Base-by-base conservation (phyloP, 2,329 filamentous ascomycete species). In the Cryphonectria radicalis region DNA sequence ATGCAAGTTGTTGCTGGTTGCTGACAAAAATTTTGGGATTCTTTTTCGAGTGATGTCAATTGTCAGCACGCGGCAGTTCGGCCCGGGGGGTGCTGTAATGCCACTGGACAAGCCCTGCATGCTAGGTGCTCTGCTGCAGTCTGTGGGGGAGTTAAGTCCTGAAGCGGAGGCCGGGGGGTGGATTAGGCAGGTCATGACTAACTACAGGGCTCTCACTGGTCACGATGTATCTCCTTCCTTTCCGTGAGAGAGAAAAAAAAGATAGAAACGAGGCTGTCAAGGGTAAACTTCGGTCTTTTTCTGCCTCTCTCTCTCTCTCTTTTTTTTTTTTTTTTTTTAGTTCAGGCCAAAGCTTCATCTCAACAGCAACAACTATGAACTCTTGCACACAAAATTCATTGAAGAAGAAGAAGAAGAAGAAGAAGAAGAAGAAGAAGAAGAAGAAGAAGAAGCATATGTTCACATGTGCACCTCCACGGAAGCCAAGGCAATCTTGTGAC, bases 131-230 rank as follows among this genome's bases (percentile, higher is more conserved):
- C 25, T 57, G 53, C 53, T 57, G 53, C 53, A 32, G 4, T 32
- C 32, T 14, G 53, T 17, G 25, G 55, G 55, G 25, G 25, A 28
- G 55, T 14, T 14, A 32, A 14, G 55, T 32, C 55, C 55, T 32
- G 28, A 59, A 59, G 55, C 55, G 55, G 55, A 19, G 55, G 25
- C 55, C 28, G 14, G 28, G 28, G 53, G 4, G 10, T 0, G 14
- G n/a, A 14, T 14, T 57, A 28, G 53, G 53, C 35, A 22, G 19
- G 25, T 35, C 28, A 65, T 65, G 43, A 65, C 55, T 35, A 46
- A 66, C 43, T 57, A 50, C 55, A n/a, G 17, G 28, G 32, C 57
- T 57, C 53, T 46, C n/a, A 68, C 50, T 68, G 55, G 66, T 50
- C n/a, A 19, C n/a, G 55, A 67, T n/a, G 28, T 35, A 8, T 17